Evolutionary conservation across 805 yeast genomes (phyloP).

Genomic region (Jamesozyma rosinii): DNA sequence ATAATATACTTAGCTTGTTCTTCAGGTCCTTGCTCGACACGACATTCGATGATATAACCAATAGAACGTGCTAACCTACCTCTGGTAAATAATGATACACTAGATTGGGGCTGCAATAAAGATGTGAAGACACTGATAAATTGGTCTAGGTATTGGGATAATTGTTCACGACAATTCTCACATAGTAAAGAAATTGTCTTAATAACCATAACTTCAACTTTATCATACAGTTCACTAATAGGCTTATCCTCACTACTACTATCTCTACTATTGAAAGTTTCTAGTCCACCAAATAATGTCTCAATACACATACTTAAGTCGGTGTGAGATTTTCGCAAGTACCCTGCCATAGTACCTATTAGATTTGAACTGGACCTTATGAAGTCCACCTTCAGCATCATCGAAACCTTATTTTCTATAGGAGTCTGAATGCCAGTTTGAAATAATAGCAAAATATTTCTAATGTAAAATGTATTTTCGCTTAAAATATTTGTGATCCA

Average conservation of each 20-base stretch:
- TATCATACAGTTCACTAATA: constrained; percentile 12
- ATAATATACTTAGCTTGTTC: constrained; percentile 33
- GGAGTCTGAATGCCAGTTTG: constrained; percentile 20
- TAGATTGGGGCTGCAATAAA: constrained; percentile 20
- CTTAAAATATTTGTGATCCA: constrained; percentile 23
- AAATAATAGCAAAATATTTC: constrained; percentile 19
- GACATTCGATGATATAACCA: constrained; percentile 51
- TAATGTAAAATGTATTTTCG: constrained; percentile 16
- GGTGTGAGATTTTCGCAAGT: constrained; percentile 16
- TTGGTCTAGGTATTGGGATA: constrained; percentile 19
- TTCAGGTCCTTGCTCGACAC: constrained; percentile 35
- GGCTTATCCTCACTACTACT: constrained; percentile 2
- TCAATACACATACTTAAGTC: constrained; percentile 21
- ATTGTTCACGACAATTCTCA: constrained; percentile 23
- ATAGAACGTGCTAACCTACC: constrained; percentile 55
- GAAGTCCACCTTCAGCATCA: constrained; percentile 21
- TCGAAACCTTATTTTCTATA: constrained; percentile 9
- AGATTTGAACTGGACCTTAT: constrained; percentile 24
- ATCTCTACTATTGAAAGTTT: constrained; percentile 12
- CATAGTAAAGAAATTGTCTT: constrained; percentile 25
- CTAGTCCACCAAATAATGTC: constrained; percentile 24
- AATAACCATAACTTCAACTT: constrained; percentile 22
- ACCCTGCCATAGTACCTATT: constrained; percentile 25
- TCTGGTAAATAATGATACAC: constrained; percentile 25
- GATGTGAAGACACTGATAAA: constrained; percentile 29